Base-by-base conservation (phyloP, 1,284 basidiomycete genomes). In the Malassezia restricta region DNA sequence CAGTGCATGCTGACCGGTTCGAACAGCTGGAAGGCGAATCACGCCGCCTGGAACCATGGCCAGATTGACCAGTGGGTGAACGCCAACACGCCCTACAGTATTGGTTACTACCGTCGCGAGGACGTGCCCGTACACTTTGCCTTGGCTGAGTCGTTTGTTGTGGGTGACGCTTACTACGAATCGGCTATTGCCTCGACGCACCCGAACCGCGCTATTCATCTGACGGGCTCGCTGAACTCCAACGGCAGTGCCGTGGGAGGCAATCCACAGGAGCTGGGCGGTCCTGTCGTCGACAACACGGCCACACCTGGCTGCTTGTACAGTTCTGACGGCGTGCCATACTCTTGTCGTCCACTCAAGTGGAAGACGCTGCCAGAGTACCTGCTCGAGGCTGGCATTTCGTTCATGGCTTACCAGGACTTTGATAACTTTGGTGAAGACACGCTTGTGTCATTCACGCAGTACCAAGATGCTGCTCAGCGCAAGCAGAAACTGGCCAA, bases 111-210 rank as follows among this genome's bases (percentile, higher is more conserved):
- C 44, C 44, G 49, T 28, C 52, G 59, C 14, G 31, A 57, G 14
- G 65, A 67, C 49, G 41, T 66, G 31, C 65, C 65, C 5, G 46
- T 63, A 11, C 65, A 66, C 43, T 67, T 62, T 52, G 61, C 61
- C 33, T 35, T 66, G 3, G 65, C 65, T 6, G 64, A 67, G 12
- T 48, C 37, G 6, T 67, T 58, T 49, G 57, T 56, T 2, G 47
- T 66, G 17, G 59, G 49, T 12, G 65, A 67, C 39, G 53, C 59
- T 48, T 67, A 67, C 55, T 53, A 61, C 30, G 62, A 67, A 51
- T 50, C 45, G 43, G 60, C 63, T 20, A 57, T 64, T 38, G 50
- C 59, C 27, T 51, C 51, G 9, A 61, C 62, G 17, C 30, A 54
- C 49, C 59, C 62, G 24, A 66, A 66, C 51, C 49, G 64, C 44